phyloP scores from a whole-genome alignment of 1,139 yeast genomes.

The Waltiozyma sp. region DNA sequence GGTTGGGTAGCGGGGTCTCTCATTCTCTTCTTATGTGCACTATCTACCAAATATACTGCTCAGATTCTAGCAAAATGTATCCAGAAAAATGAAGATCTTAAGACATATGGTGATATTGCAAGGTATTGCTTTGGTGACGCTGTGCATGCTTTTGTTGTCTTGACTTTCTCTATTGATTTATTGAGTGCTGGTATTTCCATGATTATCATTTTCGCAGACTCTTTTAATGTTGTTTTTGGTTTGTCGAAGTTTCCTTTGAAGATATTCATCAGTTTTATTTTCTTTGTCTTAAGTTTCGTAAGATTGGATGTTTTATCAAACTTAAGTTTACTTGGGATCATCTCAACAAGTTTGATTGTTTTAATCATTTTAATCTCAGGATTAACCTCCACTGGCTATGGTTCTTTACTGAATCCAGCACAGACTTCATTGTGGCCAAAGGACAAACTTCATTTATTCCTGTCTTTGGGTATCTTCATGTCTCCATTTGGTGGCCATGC shows the following conservation, averaged over 20 bases:
- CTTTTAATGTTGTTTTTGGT: constrained; percentile 46
- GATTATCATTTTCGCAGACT: constrained; percentile 61
- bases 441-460: constrained; percentile 28
- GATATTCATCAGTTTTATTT: constrained; percentile 22
- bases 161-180: constrained; percentile 55
- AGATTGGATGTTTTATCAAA: constrained; percentile 55
- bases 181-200: constrained; percentile 60
- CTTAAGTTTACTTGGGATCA: constrained; percentile 55
- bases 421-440: constrained; percentile 34
- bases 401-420: constrained; percentile 43
- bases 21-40: constrained; percentile 38
- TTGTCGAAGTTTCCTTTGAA: constrained; percentile 35
- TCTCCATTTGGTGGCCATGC: constrained; percentile 80
- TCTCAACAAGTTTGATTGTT: constrained; percentile 43
- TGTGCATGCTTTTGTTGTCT: constrained; percentile 44
- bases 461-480: constrained; percentile 61
- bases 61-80: constrained; percentile 37
- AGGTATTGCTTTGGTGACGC: constrained; percentile 45
- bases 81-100: constrained; percentile 48
- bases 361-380: constrained; percentile 41
- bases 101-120: constrained; percentile 73
- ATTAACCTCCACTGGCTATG: constrained; percentile 38
- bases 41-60: constrained; percentile 52
- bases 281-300: constrained; percentile 42
- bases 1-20: constrained; percentile 65